These are phyloP conservation scores for Fimicolochytrium jonesii DNA, from an alignment of 192 early-diverging fungal species.

Conservation along the genomic window DNA sequence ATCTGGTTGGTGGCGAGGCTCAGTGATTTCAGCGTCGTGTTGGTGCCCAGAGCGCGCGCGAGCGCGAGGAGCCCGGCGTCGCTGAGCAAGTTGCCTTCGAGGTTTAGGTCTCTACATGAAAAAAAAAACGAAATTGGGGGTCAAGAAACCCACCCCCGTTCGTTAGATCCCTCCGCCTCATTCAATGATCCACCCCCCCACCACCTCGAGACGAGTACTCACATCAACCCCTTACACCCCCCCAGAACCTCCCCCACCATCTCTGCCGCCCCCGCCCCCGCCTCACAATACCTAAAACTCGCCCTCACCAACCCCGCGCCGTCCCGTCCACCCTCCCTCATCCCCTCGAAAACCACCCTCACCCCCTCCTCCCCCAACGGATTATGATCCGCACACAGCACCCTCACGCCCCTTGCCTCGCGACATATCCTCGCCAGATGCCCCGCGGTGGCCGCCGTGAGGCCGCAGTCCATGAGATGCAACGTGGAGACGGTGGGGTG, in stretches of 20 bases:
- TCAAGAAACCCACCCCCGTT: no score
- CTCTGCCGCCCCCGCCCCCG: slow-evolving; percentile 20
- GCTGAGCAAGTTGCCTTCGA: slow-evolving; percentile 30
- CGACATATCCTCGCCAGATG: slow-evolving; percentile 10
- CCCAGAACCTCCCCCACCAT: slow-evolving; percentile 18
- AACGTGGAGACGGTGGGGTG: slow-evolving; percentile 30
- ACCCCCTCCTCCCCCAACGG: slow-evolving; percentile 28
- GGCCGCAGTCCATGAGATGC: slow-evolving; percentile 38
- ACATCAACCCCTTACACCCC: no score
- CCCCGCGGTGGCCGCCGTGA: slow-evolving; percentile 21
- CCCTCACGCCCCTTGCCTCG: slow-evolving; percentile 16
- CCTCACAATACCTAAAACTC: slow-evolving; percentile 38
- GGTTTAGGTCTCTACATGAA: slow-evolving; percentile 30
- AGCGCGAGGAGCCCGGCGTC: slow-evolving; percentile 31
- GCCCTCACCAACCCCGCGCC: slow-evolving; percentile 8
- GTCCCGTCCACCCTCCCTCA: slow-evolving; percentile 22
- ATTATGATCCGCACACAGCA: slow-evolving; percentile 36
- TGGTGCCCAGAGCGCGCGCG: slow-evolving; percentile 25
- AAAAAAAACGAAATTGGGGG: not conserved
- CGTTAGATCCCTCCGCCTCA: no score
- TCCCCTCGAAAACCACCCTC: slow-evolving; percentile 21
- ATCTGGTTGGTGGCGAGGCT: slow-evolving; percentile 37
- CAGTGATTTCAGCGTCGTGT: slow-evolving; percentile 31
- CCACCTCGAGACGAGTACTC: no score
- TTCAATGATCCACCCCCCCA: no score